Evolutionary conservation across 2,329 filamentous ascomycete species (phyloP), one percentile per base, ranked within the genome.

Genomic region (Lomentospora prolificans): DNA sequence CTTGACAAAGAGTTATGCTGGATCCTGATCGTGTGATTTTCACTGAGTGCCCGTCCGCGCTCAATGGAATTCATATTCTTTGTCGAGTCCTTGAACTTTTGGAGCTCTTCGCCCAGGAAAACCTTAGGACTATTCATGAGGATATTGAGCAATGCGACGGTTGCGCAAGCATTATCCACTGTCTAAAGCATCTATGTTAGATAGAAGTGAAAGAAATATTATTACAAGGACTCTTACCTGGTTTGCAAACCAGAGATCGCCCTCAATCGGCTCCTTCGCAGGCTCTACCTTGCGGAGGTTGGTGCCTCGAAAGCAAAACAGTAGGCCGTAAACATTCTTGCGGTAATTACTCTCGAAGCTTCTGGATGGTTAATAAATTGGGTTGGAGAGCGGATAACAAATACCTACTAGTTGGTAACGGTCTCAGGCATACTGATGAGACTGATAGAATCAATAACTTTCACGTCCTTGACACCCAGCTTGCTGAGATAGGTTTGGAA

Each of bases 101-200:
- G 69, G 1, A 97, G 77, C 58, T 85, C 76, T n/a, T 81, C 71
- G 3, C 90, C 90, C 4, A 96, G 77, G 9, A 82, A 71, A 3
- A 90, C 69, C 0, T 74, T 75, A 0, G 81, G 73, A 24, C 84
- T 78, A 65, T 97, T 97, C 81, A 96, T 95, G 65, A 96, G 74
- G 58, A 96, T 95, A 64, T 97, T 97, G 62, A 96, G 79, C 61
- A 97, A 76, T 3, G 94, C 90, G 50, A 96, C 82, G n/a, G 89
- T 94, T 19, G 90, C 94, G 70, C 94, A 99, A 25, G 90, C 86
- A 68, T 95, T 95, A 56, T 81, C 78, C 0, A 84, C 86, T 1
- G 88, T 90, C 85, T 92, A 59, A 10, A 28, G 4, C 9, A 9
- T 4, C 22, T 31, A 25, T 27, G 25, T 66, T 64, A 59, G 33